Percentiles rank a stretch among this genome's conserved stretches.
Evolutionary conservation across 2,329 filamentous ascomycete species (phyloP).

Genomic region (Dactylonectria estremocensis): DNA sequence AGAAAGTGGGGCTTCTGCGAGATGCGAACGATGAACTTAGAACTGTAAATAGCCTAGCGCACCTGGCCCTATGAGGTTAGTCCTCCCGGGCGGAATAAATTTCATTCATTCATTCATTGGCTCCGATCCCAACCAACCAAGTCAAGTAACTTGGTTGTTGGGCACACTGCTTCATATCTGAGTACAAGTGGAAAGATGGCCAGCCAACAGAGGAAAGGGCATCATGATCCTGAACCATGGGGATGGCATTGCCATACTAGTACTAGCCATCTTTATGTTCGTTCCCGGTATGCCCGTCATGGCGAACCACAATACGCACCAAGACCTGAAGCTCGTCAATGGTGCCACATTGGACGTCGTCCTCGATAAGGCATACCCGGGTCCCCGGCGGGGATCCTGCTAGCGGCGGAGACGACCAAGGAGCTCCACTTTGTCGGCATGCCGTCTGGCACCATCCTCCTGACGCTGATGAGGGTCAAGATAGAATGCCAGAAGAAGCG

Average conservation of each 20-base stretch:
- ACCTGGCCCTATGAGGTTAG: no score
- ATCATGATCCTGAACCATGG: no score
- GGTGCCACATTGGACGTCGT: background rate
- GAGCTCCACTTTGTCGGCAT: background rate
- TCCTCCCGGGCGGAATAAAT: no score
- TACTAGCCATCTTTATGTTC: background rate
- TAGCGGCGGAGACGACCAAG: background rate
- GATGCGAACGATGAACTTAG: no score
- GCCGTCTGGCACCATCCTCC: background rate
- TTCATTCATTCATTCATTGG: no score
- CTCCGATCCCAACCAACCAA: no score
- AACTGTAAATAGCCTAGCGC: no score
- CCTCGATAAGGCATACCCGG: background rate
- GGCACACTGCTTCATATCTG: background rate
- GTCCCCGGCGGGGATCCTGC: background rate
- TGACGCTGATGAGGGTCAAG: background rate
- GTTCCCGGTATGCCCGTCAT: background rate
- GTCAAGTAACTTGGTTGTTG: no score
- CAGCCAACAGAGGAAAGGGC: constrained; percentile 6
- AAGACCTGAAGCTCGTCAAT: background rate
- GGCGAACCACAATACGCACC: background rate
- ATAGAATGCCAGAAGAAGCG: background rate
- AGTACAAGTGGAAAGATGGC: constrained; percentile 3
- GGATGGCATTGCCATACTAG: no score
- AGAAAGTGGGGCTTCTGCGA: no score